These are phyloP conservation scores for Dioscorea dumetorum DNA, from an alignment of 106 monocot species.

Conservation along the genomic window DNA sequence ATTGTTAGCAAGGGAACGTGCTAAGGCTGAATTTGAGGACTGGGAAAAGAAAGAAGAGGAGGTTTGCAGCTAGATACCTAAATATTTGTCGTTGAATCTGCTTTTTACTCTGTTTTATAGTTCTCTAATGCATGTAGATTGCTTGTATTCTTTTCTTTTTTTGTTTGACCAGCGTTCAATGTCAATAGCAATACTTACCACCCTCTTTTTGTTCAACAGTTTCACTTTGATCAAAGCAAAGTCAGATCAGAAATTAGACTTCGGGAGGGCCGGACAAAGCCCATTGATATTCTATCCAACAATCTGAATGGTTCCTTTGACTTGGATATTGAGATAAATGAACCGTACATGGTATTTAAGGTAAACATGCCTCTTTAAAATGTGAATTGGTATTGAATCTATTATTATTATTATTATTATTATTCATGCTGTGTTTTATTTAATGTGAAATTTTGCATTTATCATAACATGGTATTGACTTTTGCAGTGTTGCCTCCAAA, in stretches of 20 bases:
- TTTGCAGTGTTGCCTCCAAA: too few relatives aligned
- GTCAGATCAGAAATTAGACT: conserved; percentile 83
- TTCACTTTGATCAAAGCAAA: conserved; percentile 99
- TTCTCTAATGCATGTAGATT: neutral
- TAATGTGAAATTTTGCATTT: too few relatives aligned
- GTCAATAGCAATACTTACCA: neutral
- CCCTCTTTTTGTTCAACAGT: conserved; percentile 33
- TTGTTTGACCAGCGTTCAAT: neutral
- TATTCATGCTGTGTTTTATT: too few relatives aligned
- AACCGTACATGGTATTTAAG: conserved; percentile 94
- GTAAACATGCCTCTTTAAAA: conserved; percentile 14
- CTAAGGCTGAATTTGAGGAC: conserved; percentile 93
- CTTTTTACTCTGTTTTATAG: too few relatives aligned
- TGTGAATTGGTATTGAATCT: too few relatives aligned
- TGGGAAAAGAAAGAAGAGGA: conserved; percentile 99
- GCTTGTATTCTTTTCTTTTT: neutral
- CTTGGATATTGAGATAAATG: conserved; percentile 88
- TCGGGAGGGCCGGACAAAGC: conserved; percentile 80
- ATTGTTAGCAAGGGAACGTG: conserved; percentile 80
- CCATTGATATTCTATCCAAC: conserved; percentile 87
- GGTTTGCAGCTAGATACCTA: conserved; percentile 19
- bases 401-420: too few relatives aligned
- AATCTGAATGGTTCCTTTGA: conserved; percentile 80
- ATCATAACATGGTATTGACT: too few relatives aligned
- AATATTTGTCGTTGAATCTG: neutral